Conservation (phyloP, 768 basidiomycete genomes). For the Calocybe gangraenosa region DNA sequence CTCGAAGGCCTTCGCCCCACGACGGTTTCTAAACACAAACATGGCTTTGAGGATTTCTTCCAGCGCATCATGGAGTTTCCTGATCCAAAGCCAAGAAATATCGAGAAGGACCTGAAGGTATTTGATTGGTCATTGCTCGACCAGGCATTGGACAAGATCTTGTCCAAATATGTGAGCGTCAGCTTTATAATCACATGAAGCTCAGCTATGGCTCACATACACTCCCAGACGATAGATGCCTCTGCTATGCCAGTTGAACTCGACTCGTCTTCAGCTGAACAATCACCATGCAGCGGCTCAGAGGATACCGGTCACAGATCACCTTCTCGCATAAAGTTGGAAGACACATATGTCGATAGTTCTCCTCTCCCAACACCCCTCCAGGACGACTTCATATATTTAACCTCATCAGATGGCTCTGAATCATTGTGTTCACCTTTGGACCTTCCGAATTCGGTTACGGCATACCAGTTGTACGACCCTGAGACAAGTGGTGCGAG, state of each 20-base stretch:
- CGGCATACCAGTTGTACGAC: constrained; percentile 14
- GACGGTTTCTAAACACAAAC: constrained; percentile 84
- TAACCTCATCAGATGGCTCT: constrained; percentile 20
- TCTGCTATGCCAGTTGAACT: constrained; percentile 28
- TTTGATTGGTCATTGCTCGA: constrained; percentile 73
- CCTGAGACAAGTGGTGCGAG: constrained; percentile 19
- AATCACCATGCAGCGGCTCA: constrained; percentile 22
- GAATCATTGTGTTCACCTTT: constrained; percentile 30
- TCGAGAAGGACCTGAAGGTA: constrained; percentile 94
- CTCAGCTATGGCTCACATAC: neutral
- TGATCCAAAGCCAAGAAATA: constrained; percentile 90
- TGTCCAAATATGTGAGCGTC: constrained; percentile 75
- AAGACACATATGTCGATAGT: constrained; percentile 13
- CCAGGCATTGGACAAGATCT: constrained; percentile 72
- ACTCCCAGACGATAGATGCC: constrained; percentile 46
- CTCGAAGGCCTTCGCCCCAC: constrained; percentile 89
- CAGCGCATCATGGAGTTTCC: constrained; percentile 96
- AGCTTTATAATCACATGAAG: neutral
- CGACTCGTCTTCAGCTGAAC: constrained; percentile 27
- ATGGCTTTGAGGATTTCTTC: constrained; percentile 83
- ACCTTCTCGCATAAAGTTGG: constrained; percentile 12
- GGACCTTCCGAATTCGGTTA: constrained; percentile 14
- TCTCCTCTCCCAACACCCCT: constrained; percentile 14
- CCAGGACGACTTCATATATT: constrained; percentile 25
- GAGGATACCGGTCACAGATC: constrained; percentile 17